Base-by-base conservation (phyloP, 202 grass and related monocot genomes). In the Eragrostis tef region DNA sequence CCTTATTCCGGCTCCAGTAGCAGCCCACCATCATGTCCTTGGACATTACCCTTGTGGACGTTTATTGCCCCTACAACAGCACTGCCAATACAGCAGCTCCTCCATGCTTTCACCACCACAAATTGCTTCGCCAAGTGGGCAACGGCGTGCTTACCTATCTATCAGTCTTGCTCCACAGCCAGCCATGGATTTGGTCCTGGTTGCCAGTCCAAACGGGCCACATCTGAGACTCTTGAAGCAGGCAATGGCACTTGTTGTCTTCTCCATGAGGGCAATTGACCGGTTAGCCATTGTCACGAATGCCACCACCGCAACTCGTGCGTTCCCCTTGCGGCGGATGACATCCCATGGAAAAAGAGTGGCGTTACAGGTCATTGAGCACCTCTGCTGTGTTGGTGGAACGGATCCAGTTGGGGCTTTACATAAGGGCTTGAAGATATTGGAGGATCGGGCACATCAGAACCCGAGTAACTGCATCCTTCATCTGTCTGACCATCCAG, bases 221-320 rank as follows among this genome's bases (percentile, higher is more conserved):
- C 97, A 96, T 51, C 81, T 99, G 43, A 91, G 97, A 75, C 87
- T 96, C 62, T 65, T 99, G 84, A 99, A 99, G 85, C 97, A 99
- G 67, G 87, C 87, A 53, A 95, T 96, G 89, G 85, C 91, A 6
- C 87, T 99, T 15, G 93, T 89, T 19, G 88, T 99, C 67, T 99
- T 99, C 85, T 99, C 93, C 22, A 86, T 96, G 73, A 82, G 89
- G 5, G 74, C 93, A 16, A 83, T 91, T 13, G 97, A 99, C 70
- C 77, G 97, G 43, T 64, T 99, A 64, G 90, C 97, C 74, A 93
- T 99, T 21, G 97, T 99, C 75, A 96, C 93, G 0, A 90, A 96
- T 75, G 92, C 97, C 41, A 92, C 88, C 36, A 92, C 87, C 0
- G 93, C 93, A 70, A 93, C 97, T 43, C 97, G 97, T 45, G 93